A percentile compares a stretch with the other conserved stretches of the same genome.
phyloP scores from a whole-genome alignment of 495 filamentous ascomycete species.

The Hypoxylon perforatum region DNA sequence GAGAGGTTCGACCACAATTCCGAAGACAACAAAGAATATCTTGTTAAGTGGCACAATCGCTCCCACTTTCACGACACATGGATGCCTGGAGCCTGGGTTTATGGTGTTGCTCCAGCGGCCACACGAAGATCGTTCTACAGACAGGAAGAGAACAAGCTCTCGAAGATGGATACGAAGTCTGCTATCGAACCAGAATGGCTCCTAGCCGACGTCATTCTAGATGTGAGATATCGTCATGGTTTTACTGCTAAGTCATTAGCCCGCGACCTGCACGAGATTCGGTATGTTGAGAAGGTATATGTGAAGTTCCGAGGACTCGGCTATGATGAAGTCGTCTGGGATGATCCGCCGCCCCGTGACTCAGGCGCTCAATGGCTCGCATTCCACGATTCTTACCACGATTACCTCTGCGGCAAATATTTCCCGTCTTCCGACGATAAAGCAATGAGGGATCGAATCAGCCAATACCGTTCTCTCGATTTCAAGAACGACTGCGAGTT shows the following conservation, averaged over 20 bases:
- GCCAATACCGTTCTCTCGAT: constrained; percentile 66
- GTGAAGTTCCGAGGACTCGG: constrained; percentile 96
- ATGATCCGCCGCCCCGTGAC: constrained; percentile 75
- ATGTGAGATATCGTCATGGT: constrained; percentile 70
- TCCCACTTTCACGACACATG: constrained; percentile 85
- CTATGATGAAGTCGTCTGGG: constrained; percentile 94
- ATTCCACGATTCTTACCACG: constrained; percentile 82
- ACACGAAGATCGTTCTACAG: constrained; percentile 83
- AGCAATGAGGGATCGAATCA: constrained; percentile 69
- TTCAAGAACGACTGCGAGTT: constrained; percentile 75
- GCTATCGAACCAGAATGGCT: constrained; percentile 88
- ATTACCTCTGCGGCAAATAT: constrained; percentile 81
- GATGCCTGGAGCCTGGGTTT: constrained; percentile 91
- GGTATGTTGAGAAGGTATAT: constrained; percentile 73
- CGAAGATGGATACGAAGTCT: constrained; percentile 77
- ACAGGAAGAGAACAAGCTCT: constrained; percentile 67
- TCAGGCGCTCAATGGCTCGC: constrained; percentile 79
- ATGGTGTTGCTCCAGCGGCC: constrained; percentile 68
- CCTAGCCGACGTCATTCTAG: constrained; percentile 87
- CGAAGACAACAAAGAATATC: constrained; percentile 82
- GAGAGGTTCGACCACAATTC: constrained; percentile 65
- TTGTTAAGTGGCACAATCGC: constrained; percentile 84
- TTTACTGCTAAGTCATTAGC: constrained; percentile 60
- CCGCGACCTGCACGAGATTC: constrained; percentile 73
- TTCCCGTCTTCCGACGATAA: constrained; percentile 65